Conservation (phyloP, 257 asterid species). For the Cruciata laevipes region DNA sequence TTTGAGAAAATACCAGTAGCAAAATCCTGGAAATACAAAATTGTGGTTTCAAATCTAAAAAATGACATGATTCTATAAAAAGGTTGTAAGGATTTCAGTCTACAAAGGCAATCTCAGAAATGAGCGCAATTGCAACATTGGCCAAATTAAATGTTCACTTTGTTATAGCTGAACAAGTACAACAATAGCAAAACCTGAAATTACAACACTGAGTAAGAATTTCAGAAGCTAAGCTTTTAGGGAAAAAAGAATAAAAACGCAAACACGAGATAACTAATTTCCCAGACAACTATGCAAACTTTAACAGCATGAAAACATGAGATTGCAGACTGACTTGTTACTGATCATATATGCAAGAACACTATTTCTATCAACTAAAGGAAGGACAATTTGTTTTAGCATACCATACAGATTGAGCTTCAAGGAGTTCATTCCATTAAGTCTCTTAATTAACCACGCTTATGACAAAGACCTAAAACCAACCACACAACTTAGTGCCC, state of each 20-base stretch:
- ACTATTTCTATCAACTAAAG: not conserved
- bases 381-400: slow-evolving; percentile 16
- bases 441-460: too few relatives aligned
- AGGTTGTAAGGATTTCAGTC: too few relatives aligned
- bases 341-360: not conserved
- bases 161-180: not conserved
- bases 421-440: slow-evolving; percentile 38
- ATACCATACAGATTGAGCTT: slow-evolving; percentile 67
- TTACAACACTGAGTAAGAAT: not conserved
- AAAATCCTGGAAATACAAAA: too few relatives aligned
- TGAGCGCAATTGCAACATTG: slow-evolving; percentile 1
- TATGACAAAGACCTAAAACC: too few relatives aligned
- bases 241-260: not conserved
- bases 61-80: too few relatives aligned
- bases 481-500: too few relatives aligned
- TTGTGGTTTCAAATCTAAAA: too few relatives aligned
- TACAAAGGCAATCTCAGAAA: too few relatives aligned
- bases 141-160: not conserved
- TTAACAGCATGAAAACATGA: not conserved
- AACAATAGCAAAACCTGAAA: not conserved
- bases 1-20: too few relatives aligned
- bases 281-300: slow-evolving; percentile 5
- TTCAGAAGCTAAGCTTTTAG: not conserved
- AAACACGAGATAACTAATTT: not conserved
- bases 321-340: not conserved